Evolutionary conservation across 768 basidiomycete genomes (phyloP).

Genomic region (Mycena pura): DNA sequence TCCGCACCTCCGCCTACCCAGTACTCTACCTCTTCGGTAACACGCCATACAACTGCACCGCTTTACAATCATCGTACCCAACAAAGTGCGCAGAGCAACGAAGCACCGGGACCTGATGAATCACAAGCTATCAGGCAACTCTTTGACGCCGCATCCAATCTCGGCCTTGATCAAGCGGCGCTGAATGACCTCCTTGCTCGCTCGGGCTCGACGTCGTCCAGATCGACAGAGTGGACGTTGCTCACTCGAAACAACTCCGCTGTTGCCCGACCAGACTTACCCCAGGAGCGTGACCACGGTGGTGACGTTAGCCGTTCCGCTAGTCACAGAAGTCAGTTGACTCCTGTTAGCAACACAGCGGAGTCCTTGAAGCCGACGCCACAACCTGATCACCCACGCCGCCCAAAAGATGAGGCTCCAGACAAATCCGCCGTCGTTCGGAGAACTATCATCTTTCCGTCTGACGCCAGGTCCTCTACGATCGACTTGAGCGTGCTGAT

Average conservation of each 20-base stretch:
- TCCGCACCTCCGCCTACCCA: slow-evolving; percentile 17
- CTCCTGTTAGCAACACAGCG: slow-evolving; percentile 23
- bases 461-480: slow-evolving; percentile 64
- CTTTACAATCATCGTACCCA: slow-evolving; percentile 19
- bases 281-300: slow-evolving; percentile 34
- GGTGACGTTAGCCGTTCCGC: slow-evolving; percentile 7
- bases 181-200: slow-evolving; percentile 75
- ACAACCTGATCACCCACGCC: slow-evolving; percentile 44
- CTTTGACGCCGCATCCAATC: slow-evolving; percentile 75
- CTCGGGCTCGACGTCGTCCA: slow-evolving; percentile 70
- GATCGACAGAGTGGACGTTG: slow-evolving; percentile 53
- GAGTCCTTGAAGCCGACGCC: slow-evolving; percentile 24
- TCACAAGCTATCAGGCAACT: slow-evolving; percentile 70
- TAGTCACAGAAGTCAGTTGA: slow-evolving; percentile 17
- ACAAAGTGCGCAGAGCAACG: slow-evolving; percentile 29
- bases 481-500: slow-evolving; percentile 61
- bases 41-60: slow-evolving; percentile 13
- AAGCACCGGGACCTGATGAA: slow-evolving; percentile 42
- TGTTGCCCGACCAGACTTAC: slow-evolving; percentile 32
- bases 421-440: slow-evolving; percentile 66
- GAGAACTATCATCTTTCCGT: slow-evolving; percentile 81
- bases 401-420: slow-evolving; percentile 45
- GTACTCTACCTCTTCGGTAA: background rate
- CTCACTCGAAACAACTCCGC: slow-evolving; percentile 52
- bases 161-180: slow-evolving; percentile 77